Evolutionary conservation across 192 early-diverging fungal species (phyloP).

Genomic region (Podila clonocystis): DNA sequence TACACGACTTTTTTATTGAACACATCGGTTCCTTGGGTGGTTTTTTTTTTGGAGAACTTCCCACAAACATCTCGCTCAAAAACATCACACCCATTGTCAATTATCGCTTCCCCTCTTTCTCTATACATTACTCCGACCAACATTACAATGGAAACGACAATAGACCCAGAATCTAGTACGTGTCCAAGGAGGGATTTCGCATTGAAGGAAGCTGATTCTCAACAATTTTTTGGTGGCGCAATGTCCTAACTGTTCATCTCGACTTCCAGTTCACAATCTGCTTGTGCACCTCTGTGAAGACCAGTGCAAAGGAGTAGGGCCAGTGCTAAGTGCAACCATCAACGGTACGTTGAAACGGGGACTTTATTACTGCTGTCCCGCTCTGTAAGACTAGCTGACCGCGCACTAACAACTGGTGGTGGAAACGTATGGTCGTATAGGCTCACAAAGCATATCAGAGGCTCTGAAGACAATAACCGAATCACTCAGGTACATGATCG

Average conservation of each 20-base stretch:
- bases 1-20: too few species aligned
- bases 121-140: too few species aligned
- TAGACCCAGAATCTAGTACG: not conserved
- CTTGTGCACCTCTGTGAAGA: conserved; percentile 17
- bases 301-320: conserved; percentile 9
- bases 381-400: not conserved
- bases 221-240: conserved; percentile 9
- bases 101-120: too few species aligned
- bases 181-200: not conserved
- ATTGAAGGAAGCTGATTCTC: too few species aligned
- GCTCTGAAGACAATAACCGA: conserved; percentile 3
- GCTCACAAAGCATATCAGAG: conserved; percentile 10
- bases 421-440: not conserved
- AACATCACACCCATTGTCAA: too few species aligned
- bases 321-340: not conserved
- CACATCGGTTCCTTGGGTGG: too few species aligned
- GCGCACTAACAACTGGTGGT: not conserved
- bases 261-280: not conserved
- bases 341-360: conserved; percentile 8
- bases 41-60: too few species aligned
- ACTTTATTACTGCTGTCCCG: not conserved
- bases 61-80: too few species aligned
- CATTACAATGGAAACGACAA: too few species aligned
- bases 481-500: conserved; percentile 23
- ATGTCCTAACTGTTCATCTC: not conserved